Percentiles rank a stretch among this genome's conserved stretches.
phyloP scores from a whole-genome alignment of 306 rosid genomes.

The Corylus americana region DNA sequence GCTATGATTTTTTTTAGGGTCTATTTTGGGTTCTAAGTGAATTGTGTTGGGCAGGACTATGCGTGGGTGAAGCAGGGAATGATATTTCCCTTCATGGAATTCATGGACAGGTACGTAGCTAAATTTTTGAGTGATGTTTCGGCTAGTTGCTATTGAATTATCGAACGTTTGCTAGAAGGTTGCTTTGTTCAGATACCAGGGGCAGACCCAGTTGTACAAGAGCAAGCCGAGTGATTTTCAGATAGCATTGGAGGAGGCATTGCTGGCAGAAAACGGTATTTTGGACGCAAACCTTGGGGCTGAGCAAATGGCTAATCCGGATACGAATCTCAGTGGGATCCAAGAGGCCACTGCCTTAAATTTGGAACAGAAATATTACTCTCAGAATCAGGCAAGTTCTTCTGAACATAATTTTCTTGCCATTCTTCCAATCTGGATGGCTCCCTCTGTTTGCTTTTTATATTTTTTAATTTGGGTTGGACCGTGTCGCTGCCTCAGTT shows the following conservation, averaged over 20 bases:
- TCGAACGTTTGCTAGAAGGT: constrained; percentile 16
- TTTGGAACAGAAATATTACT: constrained; percentile 48
- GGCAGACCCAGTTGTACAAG: constrained; percentile 88
- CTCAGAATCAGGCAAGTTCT: constrained; percentile 45
- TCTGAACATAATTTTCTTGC: constrained; percentile 16
- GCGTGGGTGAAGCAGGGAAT: constrained; percentile 98
- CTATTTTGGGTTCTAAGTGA: constrained; percentile 20
- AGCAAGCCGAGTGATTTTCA: constrained; percentile 84
- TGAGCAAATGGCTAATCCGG: constrained; percentile 36
- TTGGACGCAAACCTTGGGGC: constrained; percentile 45
- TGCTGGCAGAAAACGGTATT: constrained; percentile 72
- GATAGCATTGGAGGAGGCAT: constrained; percentile 94
- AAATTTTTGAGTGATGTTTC: constrained; percentile 2
- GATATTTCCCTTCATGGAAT: constrained; percentile 74
- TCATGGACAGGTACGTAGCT: constrained; percentile 71
- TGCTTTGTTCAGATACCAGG: constrained; percentile 66
- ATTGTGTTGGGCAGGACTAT: constrained; percentile 68
- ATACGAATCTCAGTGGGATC: constrained; percentile 36
- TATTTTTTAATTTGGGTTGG: neutral
- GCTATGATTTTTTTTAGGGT: constrained; percentile 8
- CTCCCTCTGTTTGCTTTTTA: neutral
- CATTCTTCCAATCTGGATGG: neutral
- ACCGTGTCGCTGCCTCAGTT: neutral
- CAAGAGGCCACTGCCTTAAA: constrained; percentile 42
- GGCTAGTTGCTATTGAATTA: constrained; percentile 16